Evolutionary conservation across 495 filamentous ascomycete genomes (phyloP).

Genomic region (Annulohypoxylon moriforme): DNA sequence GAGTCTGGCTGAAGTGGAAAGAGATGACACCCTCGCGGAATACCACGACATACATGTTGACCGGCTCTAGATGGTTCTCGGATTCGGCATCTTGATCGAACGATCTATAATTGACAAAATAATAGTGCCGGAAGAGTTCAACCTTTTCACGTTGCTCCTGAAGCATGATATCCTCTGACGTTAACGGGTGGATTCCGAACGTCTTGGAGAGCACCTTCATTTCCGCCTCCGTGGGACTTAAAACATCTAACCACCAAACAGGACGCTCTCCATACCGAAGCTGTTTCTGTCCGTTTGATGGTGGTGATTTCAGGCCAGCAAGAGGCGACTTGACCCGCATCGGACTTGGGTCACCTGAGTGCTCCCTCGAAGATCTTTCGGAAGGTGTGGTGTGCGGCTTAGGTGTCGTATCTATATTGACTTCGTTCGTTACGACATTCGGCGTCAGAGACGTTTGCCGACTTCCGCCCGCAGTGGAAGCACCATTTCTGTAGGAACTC

Average conservation of each 20-base stretch:
- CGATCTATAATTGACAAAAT: constrained; percentile 96
- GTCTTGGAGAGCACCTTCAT: constrained; percentile 92
- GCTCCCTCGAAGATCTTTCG: constrained; percentile 22
- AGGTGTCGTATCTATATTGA: constrained; percentile 26
- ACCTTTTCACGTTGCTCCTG: constrained; percentile 98
- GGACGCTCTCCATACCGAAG: constrained; percentile 87
- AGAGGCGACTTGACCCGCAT: constrained; percentile 36
- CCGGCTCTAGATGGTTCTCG: constrained; percentile 89
- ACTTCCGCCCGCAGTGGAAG: constrained; percentile 39
- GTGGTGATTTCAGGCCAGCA: constrained; percentile 34
- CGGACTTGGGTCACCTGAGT: constrained; percentile 42
- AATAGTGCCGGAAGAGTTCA: constrained; percentile 95
- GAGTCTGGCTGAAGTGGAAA: constrained; percentile 94
- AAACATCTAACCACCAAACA: constrained; percentile 94
- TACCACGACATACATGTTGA: constrained; percentile 98
- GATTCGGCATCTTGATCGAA: constrained; percentile 93
- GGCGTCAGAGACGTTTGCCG: constrained; percentile 51
- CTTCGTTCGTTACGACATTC: constrained; percentile 42
- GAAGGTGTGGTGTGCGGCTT: constrained; percentile 41
- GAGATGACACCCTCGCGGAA: constrained; percentile 95
- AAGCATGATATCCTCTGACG: constrained; percentile 95
- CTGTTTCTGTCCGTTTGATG: constrained; percentile 51
- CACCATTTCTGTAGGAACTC: constrained; percentile 35
- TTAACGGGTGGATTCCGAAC: constrained; percentile 94
- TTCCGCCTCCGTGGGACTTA: constrained; percentile 89